Evolutionary conservation across 2,329 filamentous ascomycete species (phyloP), one percentile per base, ranked within the genome.

Genomic region (Pestalotiopsis sp.): DNA sequence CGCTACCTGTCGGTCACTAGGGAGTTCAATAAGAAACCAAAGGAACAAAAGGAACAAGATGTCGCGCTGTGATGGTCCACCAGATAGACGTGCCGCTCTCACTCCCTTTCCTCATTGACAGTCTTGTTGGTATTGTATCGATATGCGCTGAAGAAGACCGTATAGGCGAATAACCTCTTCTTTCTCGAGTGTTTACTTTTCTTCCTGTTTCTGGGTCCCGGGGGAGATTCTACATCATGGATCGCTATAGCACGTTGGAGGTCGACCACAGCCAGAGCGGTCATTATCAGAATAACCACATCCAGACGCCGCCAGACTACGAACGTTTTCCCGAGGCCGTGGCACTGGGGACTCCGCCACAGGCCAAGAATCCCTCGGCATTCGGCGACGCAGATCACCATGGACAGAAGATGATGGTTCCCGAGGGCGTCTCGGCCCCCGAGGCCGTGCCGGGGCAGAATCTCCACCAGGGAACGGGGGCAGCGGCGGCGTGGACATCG

Each of bases 201-300:
- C 6, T 45, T 45, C 41, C 14, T 45, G 41, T 4, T 3, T 7
- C 11, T 45, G 2, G 41, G 13, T 45, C 17, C 13, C 6, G 14
- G 41, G 17, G 3, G 14, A n/a, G 14, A 6, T 3, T 41, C 23
- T 7, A 23, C 62, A 39, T 17, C 2, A 66, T 66, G 64, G 45
- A 66, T 25, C 49, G 17, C 20, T 66, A 66, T 39, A 66, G 64
- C 25, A 66, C 20, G 5, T 27, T 66, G 23, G 64, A 66, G 25
- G 64, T 66, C 23, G 17, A 66, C 64, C 49, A 58, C 23, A 20
- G 11, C 17, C 64, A 58, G n/a, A n/a, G 6, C 31, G 25, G 14
- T 3, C n/a, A 58, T 11, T 9, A 31, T 14, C 20, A 38, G 25
- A 23, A 25, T 4, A 27, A 20, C 17, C 57, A 20, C 23, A 12